phyloP scores from a whole-genome alignment of 352 stramenopile species.

The Phytophthora constricta region DNA sequence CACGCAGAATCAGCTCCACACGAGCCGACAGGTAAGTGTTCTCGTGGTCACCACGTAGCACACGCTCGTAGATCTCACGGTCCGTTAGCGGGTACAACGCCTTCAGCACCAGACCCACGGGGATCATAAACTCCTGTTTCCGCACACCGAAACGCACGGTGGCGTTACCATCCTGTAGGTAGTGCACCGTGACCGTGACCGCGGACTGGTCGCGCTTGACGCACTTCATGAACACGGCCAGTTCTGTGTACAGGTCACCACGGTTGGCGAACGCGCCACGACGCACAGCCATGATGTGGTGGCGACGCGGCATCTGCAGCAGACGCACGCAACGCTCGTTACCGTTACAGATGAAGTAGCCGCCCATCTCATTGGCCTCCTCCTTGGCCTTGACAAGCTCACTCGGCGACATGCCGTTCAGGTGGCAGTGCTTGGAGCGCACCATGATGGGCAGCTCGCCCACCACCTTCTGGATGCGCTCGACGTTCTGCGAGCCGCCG shows the following conservation, averaged over 20 bases:
- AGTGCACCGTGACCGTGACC: conserved; percentile 98
- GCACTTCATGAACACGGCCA: conserved; percentile 98
- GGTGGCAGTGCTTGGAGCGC: conserved; percentile 95
- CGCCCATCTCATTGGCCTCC: conserved; percentile 98
- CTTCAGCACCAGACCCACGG: conserved; percentile 96
- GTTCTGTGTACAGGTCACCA: conserved; percentile 95
- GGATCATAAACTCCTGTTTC: conserved; percentile 99
- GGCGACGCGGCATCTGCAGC: conserved; percentile 93
- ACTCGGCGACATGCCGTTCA: conserved; percentile 83
- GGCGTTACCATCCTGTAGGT: conserved; percentile 97
- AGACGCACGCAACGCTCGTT: conserved; percentile 98
- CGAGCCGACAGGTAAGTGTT: conserved; percentile 98
- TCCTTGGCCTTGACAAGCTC: conserved; percentile 91
- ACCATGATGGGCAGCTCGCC: conserved; percentile 99
- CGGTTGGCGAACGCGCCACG: conserved; percentile 98
- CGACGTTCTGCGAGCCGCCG: conserved; percentile 78
- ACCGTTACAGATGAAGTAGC: conserved; percentile 99
- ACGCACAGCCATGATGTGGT: conserved; percentile 94
- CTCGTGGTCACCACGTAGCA: conserved; percentile 94
- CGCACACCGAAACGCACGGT: conserved; percentile 96
- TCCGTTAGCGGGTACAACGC: conserved; percentile 92
- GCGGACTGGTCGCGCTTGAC: conserved; percentile 95
- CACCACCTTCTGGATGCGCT: conserved; percentile 88
- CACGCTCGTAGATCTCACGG: conserved; percentile 97
- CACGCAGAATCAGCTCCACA: conserved; percentile 97